phyloP scores from a whole-genome alignment of 768 basidiomycete species.

The Udeniomyces megalosporus region DNA sequence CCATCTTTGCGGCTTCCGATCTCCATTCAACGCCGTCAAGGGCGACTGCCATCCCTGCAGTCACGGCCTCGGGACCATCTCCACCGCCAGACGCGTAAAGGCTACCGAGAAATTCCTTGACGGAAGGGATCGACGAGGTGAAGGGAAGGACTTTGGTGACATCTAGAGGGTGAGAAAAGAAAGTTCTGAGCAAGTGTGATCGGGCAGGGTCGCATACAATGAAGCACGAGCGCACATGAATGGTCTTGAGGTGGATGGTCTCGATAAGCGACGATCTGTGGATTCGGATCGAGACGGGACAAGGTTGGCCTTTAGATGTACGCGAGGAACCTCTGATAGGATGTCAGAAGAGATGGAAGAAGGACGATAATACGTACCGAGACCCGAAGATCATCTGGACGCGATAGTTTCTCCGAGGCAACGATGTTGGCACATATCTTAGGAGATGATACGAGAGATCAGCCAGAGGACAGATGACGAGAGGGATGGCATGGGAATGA shows the following conservation, averaged over 20 bases:
- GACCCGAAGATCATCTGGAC: constrained; percentile 5
- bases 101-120: neutral
- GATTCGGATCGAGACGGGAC: neutral
- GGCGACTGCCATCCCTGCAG: constrained; percentile 6
- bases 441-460: neutral
- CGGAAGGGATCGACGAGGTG: constrained; percentile 1
- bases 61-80: constrained; percentile 14
- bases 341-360: neutral
- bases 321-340: no score
- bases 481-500: no score
- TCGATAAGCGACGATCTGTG: constrained; percentile 10
- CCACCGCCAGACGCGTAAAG: constrained; percentile 13
- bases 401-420: constrained; percentile 8
- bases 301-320: no score
- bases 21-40: constrained; percentile 10
- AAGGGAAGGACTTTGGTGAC: constrained; percentile 8
- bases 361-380: neutral
- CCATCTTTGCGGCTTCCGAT: constrained; percentile 11
- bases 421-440: constrained; percentile 15
- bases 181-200: neutral
- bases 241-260: constrained; percentile 17
- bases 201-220: neutral
- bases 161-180: neutral
- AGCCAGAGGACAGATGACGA: neutral
- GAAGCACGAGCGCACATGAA: neutral